Percentiles rank a stretch among this genome's conserved stretches.
These are phyloP conservation scores for Phytophthora colocasiae DNA, from an alignment of 352 stramenopile genomes.

Conservation along the genomic window DNA sequence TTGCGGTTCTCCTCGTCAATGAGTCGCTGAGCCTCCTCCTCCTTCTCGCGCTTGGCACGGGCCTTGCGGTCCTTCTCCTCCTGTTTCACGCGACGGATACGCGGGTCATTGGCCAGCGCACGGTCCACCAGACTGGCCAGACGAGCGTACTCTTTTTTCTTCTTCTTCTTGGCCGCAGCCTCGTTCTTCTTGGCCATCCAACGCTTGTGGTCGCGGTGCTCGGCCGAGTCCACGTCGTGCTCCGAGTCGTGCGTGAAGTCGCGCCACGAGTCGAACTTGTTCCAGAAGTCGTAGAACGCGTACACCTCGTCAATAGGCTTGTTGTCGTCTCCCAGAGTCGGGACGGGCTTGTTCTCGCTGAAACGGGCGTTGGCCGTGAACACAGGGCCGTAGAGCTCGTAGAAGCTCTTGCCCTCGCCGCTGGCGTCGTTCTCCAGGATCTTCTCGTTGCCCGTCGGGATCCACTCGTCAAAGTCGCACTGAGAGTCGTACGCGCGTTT, in stretches of 20 bases:
- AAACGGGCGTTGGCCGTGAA: conserved; percentile 83
- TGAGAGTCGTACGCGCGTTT: conserved; percentile 88
- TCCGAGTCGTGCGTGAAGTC: conserved; percentile 87
- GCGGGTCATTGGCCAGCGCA: conserved; percentile 74
- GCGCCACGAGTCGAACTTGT: conserved; percentile 89
- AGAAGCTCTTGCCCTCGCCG: conserved; percentile 81
- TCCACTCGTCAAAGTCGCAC: conserved; percentile 89
- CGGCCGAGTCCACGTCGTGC: conserved; percentile 85
- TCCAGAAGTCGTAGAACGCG: conserved; percentile 92
- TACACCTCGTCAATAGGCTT: conserved; percentile 74
- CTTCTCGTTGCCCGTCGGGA: conserved; percentile 80
- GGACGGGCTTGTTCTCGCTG: conserved; percentile 84
- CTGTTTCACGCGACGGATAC: conserved; percentile 84
- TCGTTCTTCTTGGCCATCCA: conserved; percentile 93
- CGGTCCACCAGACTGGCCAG: conserved; percentile 84
- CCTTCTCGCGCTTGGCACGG: conserved; percentile 75
- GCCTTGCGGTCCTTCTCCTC: conserved; percentile 88
- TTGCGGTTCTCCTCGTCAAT: conserved; percentile 74
- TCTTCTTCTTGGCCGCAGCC: conserved; percentile 86
- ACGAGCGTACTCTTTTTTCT: conserved; percentile 89
- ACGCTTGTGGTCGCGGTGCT: conserved; percentile 88
- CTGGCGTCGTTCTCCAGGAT: conserved; percentile 71
- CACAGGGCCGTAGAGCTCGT: conserved; percentile 85
- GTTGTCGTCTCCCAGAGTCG: conserved; percentile 67
- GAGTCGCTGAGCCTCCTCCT: conserved; percentile 68